phyloP scores from a whole-genome alignment of 352 stramenopile genomes.

The Pythium brachiatum region DNA sequence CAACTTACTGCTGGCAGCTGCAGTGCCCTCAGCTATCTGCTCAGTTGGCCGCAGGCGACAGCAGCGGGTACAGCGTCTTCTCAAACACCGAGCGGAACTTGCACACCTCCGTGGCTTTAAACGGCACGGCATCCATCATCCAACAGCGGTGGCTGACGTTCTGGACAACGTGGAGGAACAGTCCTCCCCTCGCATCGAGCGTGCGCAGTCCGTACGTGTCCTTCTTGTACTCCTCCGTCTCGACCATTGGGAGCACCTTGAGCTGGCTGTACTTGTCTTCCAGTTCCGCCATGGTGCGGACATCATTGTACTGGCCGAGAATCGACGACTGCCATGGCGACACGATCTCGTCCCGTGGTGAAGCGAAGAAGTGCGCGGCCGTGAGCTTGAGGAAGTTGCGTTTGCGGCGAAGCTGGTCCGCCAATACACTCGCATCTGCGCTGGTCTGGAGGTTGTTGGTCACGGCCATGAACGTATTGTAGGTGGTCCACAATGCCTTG shows the following conservation, averaged over 20 bases:
- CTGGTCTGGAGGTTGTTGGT: conserved; percentile 37
- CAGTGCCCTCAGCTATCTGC: no score
- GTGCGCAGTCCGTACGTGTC: conserved; percentile 35
- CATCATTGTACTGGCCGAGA: conserved; percentile 31
- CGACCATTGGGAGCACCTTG: conserved; percentile 31
- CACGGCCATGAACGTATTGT: no score
- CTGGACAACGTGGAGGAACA: conserved; percentile 24
- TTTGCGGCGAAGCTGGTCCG: conserved; percentile 29
- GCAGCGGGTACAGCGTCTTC: conserved; percentile 24
- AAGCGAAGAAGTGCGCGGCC: conserved; percentile 34
- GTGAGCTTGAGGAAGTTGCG: conserved; percentile 24
- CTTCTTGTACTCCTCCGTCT: conserved; percentile 32
- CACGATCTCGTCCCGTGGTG: conserved; percentile 30
- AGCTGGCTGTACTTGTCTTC: conserved; percentile 27
- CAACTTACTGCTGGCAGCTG: no score
- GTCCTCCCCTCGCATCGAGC: conserved; percentile 23
- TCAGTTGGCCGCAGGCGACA: no score
- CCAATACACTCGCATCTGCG: no score
- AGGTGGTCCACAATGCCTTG: no score
- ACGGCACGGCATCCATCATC: conserved; percentile 18
- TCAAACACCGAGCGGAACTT: conserved; percentile 38
- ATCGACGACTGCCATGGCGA: conserved; percentile 35
- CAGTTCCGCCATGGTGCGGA: conserved; percentile 25
- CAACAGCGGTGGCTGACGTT: conserved; percentile 32
- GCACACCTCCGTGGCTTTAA: conserved; percentile 10